phyloP scores from a whole-genome alignment of 306 rosid genomes.

The Crataegus laevigata region DNA sequence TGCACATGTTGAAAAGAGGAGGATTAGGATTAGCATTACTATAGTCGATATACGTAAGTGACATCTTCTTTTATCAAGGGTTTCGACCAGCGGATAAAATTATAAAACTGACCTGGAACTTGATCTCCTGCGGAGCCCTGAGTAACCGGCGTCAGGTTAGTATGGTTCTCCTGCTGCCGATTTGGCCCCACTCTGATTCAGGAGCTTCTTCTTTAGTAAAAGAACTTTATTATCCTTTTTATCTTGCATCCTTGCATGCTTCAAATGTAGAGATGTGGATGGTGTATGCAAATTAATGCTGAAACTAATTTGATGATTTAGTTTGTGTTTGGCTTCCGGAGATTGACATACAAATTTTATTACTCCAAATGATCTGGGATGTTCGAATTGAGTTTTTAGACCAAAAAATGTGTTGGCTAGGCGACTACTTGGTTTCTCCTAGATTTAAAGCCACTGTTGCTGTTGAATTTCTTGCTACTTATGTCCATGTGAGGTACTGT shows the following conservation, averaged over 20 bases:
- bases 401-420: not conserved
- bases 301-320: not conserved
- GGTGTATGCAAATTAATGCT: not conserved
- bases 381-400: not conserved
- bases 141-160: no score
- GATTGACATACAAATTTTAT: not conserved
- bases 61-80: not conserved
- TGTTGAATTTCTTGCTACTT: not conserved
- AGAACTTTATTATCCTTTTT: not conserved
- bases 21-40: not conserved
- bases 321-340: not conserved
- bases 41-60: not conserved
- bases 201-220: not conserved
- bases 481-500: not conserved
- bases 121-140: no score
- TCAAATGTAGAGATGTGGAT: not conserved
- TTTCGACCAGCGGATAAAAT: not conserved
- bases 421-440: not conserved
- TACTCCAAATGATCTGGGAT: not conserved
- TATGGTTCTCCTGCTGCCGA: no score
- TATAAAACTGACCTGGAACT: no score
- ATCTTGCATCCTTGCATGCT: not conserved
- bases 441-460: not conserved
- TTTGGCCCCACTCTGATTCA: no score
- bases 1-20: not conserved